Evolutionary conservation across 441 rosid species (phyloP).

Genomic region (Gossypium armourianum): DNA sequence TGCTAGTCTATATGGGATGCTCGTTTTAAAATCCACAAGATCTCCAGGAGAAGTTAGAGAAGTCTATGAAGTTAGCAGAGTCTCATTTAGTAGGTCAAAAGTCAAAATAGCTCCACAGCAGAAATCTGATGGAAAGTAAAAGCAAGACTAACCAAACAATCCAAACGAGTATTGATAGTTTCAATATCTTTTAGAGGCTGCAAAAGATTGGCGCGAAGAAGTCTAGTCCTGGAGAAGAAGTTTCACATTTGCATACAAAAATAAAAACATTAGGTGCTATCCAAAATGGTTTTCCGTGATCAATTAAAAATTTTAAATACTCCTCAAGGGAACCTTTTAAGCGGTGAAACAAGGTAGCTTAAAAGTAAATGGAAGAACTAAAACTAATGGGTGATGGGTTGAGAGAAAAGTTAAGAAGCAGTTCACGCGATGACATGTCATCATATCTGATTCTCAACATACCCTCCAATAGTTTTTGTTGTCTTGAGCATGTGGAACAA

Average conservation of each 20-base stretch:
- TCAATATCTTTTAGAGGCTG: slow-evolving; percentile 93
- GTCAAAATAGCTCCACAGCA: slow-evolving; percentile 17
- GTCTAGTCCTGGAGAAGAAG: slow-evolving; percentile 70
- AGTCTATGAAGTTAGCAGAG: not conserved
- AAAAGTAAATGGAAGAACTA: not conserved
- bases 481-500: slow-evolving; percentile 91
- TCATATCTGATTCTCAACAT: slow-evolving; percentile 22
- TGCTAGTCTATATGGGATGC: not conserved
- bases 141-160: slow-evolving; percentile 75
- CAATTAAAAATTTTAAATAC: not conserved
- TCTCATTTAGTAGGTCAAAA: not conserved
- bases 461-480: slow-evolving; percentile 93
- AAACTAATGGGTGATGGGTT: not conserved
- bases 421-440: slow-evolving; percentile 17
- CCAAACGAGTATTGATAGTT: slow-evolving; percentile 85
- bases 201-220: slow-evolving; percentile 91
- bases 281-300: not conserved
- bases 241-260: slow-evolving; percentile 8
- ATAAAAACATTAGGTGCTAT: not conserved
- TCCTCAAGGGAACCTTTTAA: not conserved
- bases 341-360: not conserved
- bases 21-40: not conserved
- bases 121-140: slow-evolving; percentile 17
- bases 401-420: slow-evolving; percentile 17
- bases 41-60: not conserved